Conservation (phyloP, 768 basidiomycete species). For the Trametes cubensis region DNA sequence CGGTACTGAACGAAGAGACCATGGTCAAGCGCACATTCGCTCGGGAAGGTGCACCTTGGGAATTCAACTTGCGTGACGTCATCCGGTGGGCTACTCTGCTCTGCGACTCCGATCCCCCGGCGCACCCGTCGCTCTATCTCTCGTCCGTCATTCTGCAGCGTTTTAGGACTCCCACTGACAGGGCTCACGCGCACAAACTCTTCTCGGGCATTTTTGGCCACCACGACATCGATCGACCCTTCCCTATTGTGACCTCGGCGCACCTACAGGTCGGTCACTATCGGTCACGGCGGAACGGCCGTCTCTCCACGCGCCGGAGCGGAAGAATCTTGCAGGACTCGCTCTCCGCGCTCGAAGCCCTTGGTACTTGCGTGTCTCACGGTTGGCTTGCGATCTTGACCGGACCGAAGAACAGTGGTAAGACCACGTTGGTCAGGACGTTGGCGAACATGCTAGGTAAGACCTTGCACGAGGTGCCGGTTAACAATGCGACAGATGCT, state of each 20-base stretch:
- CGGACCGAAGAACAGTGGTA: constrained; percentile 74
- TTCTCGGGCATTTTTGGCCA: constrained; percentile 56
- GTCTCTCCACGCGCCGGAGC: constrained; percentile 41
- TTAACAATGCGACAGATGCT: constrained; percentile 89
- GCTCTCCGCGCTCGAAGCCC: constrained; percentile 67
- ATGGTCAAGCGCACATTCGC: constrained; percentile 68
- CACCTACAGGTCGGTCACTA: constrained; percentile 72
- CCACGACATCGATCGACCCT: constrained; percentile 1
- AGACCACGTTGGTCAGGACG: constrained; percentile 71
- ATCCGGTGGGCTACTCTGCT: constrained; percentile 81
- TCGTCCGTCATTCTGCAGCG: constrained; percentile 80
- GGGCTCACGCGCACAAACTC: constrained; percentile 49
- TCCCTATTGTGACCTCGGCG: constrained; percentile 47
- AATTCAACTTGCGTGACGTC: constrained; percentile 96
- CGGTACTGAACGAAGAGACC: constrained; percentile 66
- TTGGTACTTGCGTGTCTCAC: constrained; percentile 71
- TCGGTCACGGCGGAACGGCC: constrained; percentile 38
- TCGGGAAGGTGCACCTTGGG: constrained; percentile 88
- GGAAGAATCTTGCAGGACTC: constrained; percentile 63
- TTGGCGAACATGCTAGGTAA: constrained; percentile 75
- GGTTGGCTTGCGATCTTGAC: constrained; percentile 91
- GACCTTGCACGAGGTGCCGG: constrained; percentile 66
- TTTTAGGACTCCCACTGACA: constrained; percentile 78
- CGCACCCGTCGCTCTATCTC: constrained; percentile 65
- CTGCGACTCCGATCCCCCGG: constrained; percentile 32